Conservation (phyloP, 805 yeast species). For the Candida schatavii region DNA sequence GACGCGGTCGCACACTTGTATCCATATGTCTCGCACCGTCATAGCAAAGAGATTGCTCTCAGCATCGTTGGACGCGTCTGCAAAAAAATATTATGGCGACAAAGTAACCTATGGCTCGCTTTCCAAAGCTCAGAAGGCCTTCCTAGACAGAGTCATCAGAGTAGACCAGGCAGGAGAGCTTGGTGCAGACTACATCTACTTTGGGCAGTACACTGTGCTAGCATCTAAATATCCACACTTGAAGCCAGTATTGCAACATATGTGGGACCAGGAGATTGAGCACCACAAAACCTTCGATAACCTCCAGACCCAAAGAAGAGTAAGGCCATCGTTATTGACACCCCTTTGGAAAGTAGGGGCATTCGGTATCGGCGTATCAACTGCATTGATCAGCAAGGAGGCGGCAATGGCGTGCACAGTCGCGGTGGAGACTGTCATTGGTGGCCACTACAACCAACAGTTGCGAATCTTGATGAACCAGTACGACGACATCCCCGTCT, state of each 20-base stretch:
- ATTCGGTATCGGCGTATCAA: slow-evolving; percentile 76
- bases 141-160: slow-evolving; percentile 69
- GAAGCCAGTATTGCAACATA: slow-evolving; percentile 79
- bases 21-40: background rate
- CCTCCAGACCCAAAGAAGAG: slow-evolving; percentile 72
- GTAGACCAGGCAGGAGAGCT: slow-evolving; percentile 98
- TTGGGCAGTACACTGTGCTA: slow-evolving; percentile 82
- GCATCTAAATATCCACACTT: slow-evolving; percentile 69
- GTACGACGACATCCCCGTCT: slow-evolving; percentile 44
- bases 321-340: slow-evolving; percentile 86
- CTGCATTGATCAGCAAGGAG: slow-evolving; percentile 84
- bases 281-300: slow-evolving; percentile 84
- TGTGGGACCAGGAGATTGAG: slow-evolving; percentile 98
- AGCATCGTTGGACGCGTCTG: slow-evolving; percentile 5
- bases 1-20: too few relatives aligned
- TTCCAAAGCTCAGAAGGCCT: slow-evolving; percentile 62
- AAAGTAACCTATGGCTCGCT: slow-evolving; percentile 35
- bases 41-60: background rate
- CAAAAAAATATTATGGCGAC: slow-evolving; percentile 19
- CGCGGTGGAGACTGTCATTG: slow-evolving; percentile 97
- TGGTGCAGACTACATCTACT: slow-evolving; percentile 91
- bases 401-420: slow-evolving; percentile 99
- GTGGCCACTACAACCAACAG: slow-evolving; percentile 92
- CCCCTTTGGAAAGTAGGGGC: slow-evolving; percentile 96
- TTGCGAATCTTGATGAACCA: slow-evolving; percentile 71